Evolutionary conservation across 1,139 yeast genomes (phyloP), one percentile per base, ranked within the genome.

Genomic region (Nakaseomyces glabratus): DNA sequence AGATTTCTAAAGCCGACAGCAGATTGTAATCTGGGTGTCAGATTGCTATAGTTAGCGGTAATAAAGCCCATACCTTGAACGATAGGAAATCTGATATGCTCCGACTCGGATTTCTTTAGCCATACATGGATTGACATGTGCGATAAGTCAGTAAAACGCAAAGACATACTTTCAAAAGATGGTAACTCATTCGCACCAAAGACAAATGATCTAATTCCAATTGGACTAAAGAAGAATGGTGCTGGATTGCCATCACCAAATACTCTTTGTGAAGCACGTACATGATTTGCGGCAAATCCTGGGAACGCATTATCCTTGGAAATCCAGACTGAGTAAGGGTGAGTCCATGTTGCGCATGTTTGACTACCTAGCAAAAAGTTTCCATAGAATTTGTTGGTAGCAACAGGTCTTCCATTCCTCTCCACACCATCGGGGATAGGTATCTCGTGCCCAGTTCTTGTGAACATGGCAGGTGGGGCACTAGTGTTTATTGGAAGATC

Each of bases 341-440:
- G 86, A 1, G 93, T 73, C 78, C 82, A 84, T 4, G 78, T 71
- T 2, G 72, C 79, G 36, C 71, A 60, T 8, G 71, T 69, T 51
- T 82, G 90, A 26, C 62, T 61, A 1, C 68, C 90, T 16, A 86
- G 68, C 41, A 84, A 61, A 53, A 85, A 61, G 58, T 86, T 86
- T 7, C 82, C 79, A 55, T 81, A 85, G 57, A 84, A 86, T 55
- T 85, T 84, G 61, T 86, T 86, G 13, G 96, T 85, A 44, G 75
- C 74, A 31, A 76, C 67, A 5, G 93, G 84, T 11, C 52, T 60
- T 8, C 53, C 46, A n/a, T 46, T 42, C 25, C 45, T 48, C 26
- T 64, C 62, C 23, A 63, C 61, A n/a, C 45, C 74, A 56, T 46
- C 47, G 14, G 71, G 86, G 59, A 63, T 58, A 28, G 57, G 59